Base-by-base conservation (phyloP, 139 green algal genomes). In the Klebsormidium nitens region DNA sequence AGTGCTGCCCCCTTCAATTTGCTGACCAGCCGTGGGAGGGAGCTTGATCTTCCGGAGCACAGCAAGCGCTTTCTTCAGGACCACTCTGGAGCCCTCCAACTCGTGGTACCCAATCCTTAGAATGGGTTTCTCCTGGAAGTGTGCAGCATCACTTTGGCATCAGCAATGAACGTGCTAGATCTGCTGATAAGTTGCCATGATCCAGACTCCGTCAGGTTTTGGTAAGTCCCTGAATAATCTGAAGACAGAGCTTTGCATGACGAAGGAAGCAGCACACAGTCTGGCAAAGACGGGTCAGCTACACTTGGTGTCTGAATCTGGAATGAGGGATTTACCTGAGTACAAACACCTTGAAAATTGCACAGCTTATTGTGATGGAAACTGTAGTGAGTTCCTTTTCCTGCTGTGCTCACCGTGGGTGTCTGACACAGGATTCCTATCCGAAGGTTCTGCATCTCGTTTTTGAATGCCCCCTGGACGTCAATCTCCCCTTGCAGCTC, bases 41-140 rank as follows among this genome's bases (percentile, higher is more conserved):
- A n/a, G 36, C 28, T 57, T 46, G 14, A 32, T 36, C 40, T 83
- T 83, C 64, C 87, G 63, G 5, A 95, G 64, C 17, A 95, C 78
- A 0, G 81, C 87, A 36, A 95, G 64, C 0, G 89, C 87, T 59
- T 95, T 93, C 57, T 91, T 95, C 28, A 95, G 67, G 5, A 64
- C n/a, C 39, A 91, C 49, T 11, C 71, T 49, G 60, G 88, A 89
- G 34, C 89, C 89, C 57, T 91, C 89, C 19, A 95, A 59, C 48
- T 91, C 83, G 58, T 95, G 89, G 65, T 92, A 90, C 1, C 88
- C 89, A 19, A 95, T 84, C 0, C 76, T 88, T 17, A 95, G 6
- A 5, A 38, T 70, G 36, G 28, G 23, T 6, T 17, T 52, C 17
- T 52, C 19, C 44, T 52, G 44, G 17, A 52, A 19, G 19, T 17